phyloP scores from a whole-genome alignment of 345 rosid genomes.

The Arabis hirsuta region DNA sequence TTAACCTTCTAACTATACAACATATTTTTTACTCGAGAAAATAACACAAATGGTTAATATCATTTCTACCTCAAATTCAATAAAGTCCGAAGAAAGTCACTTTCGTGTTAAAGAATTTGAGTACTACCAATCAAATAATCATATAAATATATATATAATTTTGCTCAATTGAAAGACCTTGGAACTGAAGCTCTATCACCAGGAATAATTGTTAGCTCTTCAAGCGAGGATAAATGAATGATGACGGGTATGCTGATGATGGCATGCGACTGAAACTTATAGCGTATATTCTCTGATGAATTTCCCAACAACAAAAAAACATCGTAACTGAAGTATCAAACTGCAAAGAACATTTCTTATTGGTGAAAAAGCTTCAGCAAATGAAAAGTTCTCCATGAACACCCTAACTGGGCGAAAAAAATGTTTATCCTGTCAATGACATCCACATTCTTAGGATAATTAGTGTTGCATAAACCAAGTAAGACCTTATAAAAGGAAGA shows the following conservation, averaged over 20 bases:
- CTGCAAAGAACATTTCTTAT: slow-evolving; percentile 11
- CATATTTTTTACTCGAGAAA: neutral
- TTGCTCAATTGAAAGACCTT: slow-evolving; percentile 47
- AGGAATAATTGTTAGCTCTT: slow-evolving; percentile 77
- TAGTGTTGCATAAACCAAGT: slow-evolving; percentile 57
- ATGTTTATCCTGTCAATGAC: slow-evolving; percentile 80
- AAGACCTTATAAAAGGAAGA: slow-evolving; percentile 29
- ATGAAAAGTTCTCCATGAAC: slow-evolving; percentile 68
- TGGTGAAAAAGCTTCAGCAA: slow-evolving; percentile 13
- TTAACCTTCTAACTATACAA: slow-evolving; percentile 21
- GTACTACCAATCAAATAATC: too few species aligned
- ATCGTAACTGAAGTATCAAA: slow-evolving; percentile 26
- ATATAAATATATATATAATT: too few species aligned
- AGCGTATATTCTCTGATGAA: slow-evolving; percentile 83
- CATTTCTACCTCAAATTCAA: too few species aligned
- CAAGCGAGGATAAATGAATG: slow-evolving; percentile 79
- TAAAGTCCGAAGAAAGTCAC: neutral
- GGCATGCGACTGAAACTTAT: slow-evolving; percentile 71
- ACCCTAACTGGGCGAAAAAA: slow-evolving; percentile 91
- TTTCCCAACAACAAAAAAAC: slow-evolving; percentile 51
- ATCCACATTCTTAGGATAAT: slow-evolving; percentile 47
- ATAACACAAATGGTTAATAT: too few species aligned
- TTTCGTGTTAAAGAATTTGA: neutral
- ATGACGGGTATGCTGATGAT: slow-evolving; percentile 80
- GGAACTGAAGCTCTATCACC: slow-evolving; percentile 76